A percentile compares a stretch with the other conserved stretches of the same genome.
Conservation (phyloP, 139 green algal species). For the Ulvella scutata region DNA sequence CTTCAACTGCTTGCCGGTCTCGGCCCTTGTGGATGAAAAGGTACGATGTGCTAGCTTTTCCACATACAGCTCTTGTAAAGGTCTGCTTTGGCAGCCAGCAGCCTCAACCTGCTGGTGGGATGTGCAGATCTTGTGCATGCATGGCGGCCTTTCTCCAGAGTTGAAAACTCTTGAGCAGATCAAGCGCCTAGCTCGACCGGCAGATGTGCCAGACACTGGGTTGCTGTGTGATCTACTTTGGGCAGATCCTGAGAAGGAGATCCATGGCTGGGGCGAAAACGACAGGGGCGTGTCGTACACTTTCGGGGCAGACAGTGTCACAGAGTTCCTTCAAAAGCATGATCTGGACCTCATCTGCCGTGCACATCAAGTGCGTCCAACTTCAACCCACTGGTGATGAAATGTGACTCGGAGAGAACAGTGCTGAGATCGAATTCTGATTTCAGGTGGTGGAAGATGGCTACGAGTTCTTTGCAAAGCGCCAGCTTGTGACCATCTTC, state of each 20-base stretch:
- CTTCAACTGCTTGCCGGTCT: slow-evolving; percentile 98
- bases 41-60: slow-evolving; percentile 13
- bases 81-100: not conserved
- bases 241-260: slow-evolving; percentile 98
- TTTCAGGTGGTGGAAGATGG: slow-evolving; percentile 92
- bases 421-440: not conserved
- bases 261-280: slow-evolving; percentile 96
- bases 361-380: slow-evolving; percentile 71
- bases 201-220: slow-evolving; percentile 92
- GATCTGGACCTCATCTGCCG: slow-evolving; percentile 94
- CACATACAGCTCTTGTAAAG: not conserved
- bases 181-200: slow-evolving; percentile 86
- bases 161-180: slow-evolving; percentile 97
- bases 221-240: slow-evolving; percentile 98
- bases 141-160: slow-evolving; percentile 95
- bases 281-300: slow-evolving; percentile 98
- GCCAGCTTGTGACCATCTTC: slow-evolving; percentile 98
- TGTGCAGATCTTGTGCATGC: slow-evolving; percentile 96
- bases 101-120: not conserved
- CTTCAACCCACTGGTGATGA: not conserved
- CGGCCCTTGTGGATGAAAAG: slow-evolving; percentile 98
- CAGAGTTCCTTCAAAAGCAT: slow-evolving; percentile 91
- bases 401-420: not conserved
- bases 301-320: slow-evolving; percentile 88
- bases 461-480: slow-evolving; percentile 99